Evolutionary conservation across 1,284 basidiomycete species (phyloP).

Genomic region (Vanrija pseudolonga): DNA sequence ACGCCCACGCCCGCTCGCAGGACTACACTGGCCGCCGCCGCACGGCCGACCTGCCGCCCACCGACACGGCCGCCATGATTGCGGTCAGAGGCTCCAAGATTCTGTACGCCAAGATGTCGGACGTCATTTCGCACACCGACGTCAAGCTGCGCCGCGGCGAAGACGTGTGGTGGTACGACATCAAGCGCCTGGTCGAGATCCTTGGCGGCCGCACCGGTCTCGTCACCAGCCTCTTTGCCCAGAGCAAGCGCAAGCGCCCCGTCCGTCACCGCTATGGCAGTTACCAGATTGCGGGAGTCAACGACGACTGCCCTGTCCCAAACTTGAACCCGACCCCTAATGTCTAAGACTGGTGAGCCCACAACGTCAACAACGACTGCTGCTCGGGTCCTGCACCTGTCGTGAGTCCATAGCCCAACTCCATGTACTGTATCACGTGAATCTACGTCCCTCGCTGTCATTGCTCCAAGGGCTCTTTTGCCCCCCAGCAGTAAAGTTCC

Average conservation of each 20-base stretch:
- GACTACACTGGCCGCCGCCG: slow-evolving; percentile 7
- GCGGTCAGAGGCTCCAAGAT: slow-evolving; percentile 82
- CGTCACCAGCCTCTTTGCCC: not conserved
- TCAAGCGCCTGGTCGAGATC: slow-evolving; percentile 68
- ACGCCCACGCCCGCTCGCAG: slow-evolving; percentile 56
- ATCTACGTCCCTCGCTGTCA: no score
- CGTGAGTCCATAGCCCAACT: no score
- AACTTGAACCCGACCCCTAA: not conserved
- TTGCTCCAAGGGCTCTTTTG: no score
- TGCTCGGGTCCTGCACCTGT: no score
- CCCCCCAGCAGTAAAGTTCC: no score
- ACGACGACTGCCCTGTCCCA: slow-evolving; percentile 2
- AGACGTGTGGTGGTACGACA: slow-evolving; percentile 72
- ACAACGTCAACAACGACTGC: no score
- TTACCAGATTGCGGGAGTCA: slow-evolving; percentile 1
- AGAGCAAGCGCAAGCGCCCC: not conserved
- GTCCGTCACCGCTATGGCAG: not conserved
- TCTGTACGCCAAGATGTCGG: slow-evolving; percentile 74
- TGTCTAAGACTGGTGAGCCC: no score
- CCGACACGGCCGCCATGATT: slow-evolving; percentile 75
- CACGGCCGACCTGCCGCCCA: slow-evolving; percentile 22
- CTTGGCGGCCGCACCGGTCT: slow-evolving; percentile 52
- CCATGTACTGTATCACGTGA: no score
- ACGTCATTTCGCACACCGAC: slow-evolving; percentile 82
- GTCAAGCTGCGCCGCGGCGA: slow-evolving; percentile 83